Evolutionary conservation across 768 basidiomycete genomes (phyloP).

Genomic region (Mycena filopes): DNA sequence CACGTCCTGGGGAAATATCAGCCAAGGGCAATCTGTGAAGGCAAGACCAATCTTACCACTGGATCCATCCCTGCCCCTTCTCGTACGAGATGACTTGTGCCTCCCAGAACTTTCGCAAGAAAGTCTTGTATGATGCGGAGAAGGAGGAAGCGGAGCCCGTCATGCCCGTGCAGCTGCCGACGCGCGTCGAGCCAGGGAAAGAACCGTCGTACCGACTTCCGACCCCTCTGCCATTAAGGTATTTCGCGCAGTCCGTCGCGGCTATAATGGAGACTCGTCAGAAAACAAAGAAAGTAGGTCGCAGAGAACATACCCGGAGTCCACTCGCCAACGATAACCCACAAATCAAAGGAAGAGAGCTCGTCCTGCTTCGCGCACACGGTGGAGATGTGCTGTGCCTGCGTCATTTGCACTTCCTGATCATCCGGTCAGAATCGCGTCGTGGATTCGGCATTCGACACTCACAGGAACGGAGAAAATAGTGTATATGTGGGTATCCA

Average conservation of each 20-base stretch:
- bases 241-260: constrained; percentile 80
- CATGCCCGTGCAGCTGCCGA: constrained; percentile 79
- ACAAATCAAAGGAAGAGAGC: constrained; percentile 22
- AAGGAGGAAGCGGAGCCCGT: constrained; percentile 83
- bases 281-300: background rate
- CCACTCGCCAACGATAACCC: constrained; percentile 70
- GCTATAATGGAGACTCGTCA: constrained; percentile 45
- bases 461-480: constrained; percentile 24
- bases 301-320: constrained; percentile 52
- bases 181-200: constrained; percentile 66
- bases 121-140: constrained; percentile 81
- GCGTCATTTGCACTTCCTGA: constrained; percentile 23
- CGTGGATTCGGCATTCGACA: background rate
- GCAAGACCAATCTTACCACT: constrained; percentile 50
- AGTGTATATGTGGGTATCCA: constrained; percentile 31
- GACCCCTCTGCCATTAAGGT: constrained; percentile 84
- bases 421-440: background rate
- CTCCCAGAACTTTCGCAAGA: constrained; percentile 86
- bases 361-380: constrained; percentile 5
- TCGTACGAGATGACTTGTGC: constrained; percentile 84
- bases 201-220: constrained; percentile 76
- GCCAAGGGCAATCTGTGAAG: background rate
- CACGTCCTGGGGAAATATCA: constrained; percentile 61
- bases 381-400: constrained; percentile 21
- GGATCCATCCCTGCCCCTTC: constrained; percentile 77